These are phyloP conservation scores for Capsella rubella DNA, from an alignment of 441 rosid genomes.

Conservation along the genomic window DNA sequence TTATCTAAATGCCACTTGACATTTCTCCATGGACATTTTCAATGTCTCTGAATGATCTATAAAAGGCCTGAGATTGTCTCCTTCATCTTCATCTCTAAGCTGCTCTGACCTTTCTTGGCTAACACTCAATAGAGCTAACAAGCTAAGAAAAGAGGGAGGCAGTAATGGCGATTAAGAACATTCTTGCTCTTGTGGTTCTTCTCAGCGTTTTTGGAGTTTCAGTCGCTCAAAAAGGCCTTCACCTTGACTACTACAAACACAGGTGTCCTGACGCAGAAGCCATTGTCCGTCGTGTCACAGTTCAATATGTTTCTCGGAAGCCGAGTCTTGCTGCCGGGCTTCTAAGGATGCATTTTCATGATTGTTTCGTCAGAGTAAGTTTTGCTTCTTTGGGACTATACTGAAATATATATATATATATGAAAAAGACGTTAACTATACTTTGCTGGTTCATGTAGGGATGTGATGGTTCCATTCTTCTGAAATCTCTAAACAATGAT, in stretches of 20 bases:
- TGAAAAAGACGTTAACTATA: background rate
- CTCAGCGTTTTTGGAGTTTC: conserved; percentile 41
- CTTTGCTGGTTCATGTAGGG: conserved; percentile 47
- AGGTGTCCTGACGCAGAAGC: conserved; percentile 57
- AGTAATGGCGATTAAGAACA: conserved; percentile 49
- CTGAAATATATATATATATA: background rate
- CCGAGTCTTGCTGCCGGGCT: conserved; percentile 61
- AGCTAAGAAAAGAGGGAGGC: conserved; percentile 14
- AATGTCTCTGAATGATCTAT: conserved; percentile 14
- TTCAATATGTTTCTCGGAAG: conserved; percentile 48
- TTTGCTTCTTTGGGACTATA: background rate
- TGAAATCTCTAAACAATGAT: conserved; percentile 49
- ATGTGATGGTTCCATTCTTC: conserved; percentile 64
- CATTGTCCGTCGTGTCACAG: conserved; percentile 40
- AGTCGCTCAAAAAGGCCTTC: conserved; percentile 45
- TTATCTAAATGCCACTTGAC: conserved; percentile 26
- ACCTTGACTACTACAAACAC: conserved; percentile 50
- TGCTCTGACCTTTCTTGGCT: conserved; percentile 24
- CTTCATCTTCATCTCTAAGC: conserved; percentile 35
- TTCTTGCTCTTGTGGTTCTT: conserved; percentile 40
- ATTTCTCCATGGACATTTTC: conserved; percentile 20
- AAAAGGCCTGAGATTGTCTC: conserved; percentile 1
- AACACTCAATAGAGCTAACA: conserved; percentile 21
- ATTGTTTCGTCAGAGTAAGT: conserved; percentile 75
- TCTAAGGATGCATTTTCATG: conserved; percentile 71